Evolutionary conservation across 179 eudicot genomes (phyloP), one percentile per base, ranked within the genome.

Genomic region (Sideroxylon spinosum): DNA sequence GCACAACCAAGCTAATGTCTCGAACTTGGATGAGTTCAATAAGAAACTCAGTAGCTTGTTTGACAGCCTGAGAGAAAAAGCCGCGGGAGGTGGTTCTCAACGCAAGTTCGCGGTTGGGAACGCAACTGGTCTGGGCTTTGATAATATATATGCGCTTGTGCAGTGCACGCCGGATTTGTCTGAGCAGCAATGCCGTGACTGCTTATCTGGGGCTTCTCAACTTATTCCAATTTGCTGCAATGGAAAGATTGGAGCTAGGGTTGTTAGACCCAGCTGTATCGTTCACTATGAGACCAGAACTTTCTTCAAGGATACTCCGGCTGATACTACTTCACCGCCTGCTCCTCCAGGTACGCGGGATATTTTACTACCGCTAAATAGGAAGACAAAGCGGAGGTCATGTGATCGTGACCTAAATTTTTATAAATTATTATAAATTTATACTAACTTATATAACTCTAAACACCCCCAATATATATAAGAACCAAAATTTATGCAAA

Each of bases 161-260:
- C 89, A 90, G 84, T 90, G 94, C 55, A 85, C 82, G 0, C 94
- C 90, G 0, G 87, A 90, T 74, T 56, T 80, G 6, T 74, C 82
- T 0, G 32, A 66, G 25, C 53, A 28, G 22, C 25, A 74, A 17
- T 80, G 82, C 53, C 46, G 6, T 53, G 65, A 22, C 12, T 85
- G 87, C 76, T 20, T 84, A 12, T 76, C 70, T 0, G 52, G 11
- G 26, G 72, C 70, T 0, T 55, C 84, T 11, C 50, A 6, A 4
- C 13, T 1, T 6, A 26, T 81, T 73, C 80, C 78, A 2, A 3
- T 0, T 2, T 74, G 78, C 62, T 82, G 85, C 55, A 62, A 23
- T 12, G 84, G 82, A 19, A 79, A 71, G 11, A 20, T 10, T 53
- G 87, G 87, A 7, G 87, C 56, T 2, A 76, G 81, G 22, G 70